Conservation (phyloP, 306 rosid genomes). For the cucumber (Cucumis sativus) region DNA sequence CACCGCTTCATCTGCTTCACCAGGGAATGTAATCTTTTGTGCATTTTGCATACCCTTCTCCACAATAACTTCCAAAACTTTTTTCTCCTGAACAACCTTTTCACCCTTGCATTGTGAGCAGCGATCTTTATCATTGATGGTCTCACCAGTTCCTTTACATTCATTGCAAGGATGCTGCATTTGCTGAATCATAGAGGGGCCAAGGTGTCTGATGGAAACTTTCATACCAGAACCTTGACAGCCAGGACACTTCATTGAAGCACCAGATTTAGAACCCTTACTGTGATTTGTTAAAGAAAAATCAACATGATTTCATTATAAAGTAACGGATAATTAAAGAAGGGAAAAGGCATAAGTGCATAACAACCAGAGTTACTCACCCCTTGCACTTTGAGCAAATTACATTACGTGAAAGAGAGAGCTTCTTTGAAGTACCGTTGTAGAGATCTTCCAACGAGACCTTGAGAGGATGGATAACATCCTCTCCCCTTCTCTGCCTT, state of each 20-base stretch:
- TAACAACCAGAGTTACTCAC: slow-evolving; percentile 22
- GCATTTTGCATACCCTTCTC: slow-evolving; percentile 96
- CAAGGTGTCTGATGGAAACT: slow-evolving; percentile 82
- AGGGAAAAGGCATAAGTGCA: neutral
- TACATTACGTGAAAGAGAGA: slow-evolving; percentile 76
- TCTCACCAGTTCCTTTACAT: slow-evolving; percentile 93
- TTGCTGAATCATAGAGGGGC: slow-evolving; percentile 95
- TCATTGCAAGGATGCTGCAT: slow-evolving; percentile 97
- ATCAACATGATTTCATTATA: neutral
- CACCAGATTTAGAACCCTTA: slow-evolving; percentile 91
- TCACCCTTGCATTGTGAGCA: slow-evolving; percentile 84
- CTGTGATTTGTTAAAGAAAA: slow-evolving; percentile 24
- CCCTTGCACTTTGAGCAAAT: slow-evolving; percentile 83
- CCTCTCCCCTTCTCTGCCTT: slow-evolving; percentile 96
- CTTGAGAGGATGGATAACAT: slow-evolving; percentile 85
- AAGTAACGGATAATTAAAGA: neutral
- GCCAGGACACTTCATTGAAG: slow-evolving; percentile 71
- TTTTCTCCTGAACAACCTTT: slow-evolving; percentile 91
- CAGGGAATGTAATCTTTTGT: slow-evolving; percentile 82
- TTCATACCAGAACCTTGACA: slow-evolving; percentile 98
- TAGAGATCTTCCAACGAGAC: slow-evolving; percentile 84
- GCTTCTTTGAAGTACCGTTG: slow-evolving; percentile 80
- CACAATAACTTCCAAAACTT: slow-evolving; percentile 75
- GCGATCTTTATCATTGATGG: slow-evolving; percentile 79
- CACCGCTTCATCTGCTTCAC: slow-evolving; percentile 98